Percentiles rank a stretch among this genome's conserved stretches.
These are phyloP conservation scores for Termitomyces sp. DNA, from an alignment of 768 basidiomycete species.

Conservation along the genomic window DNA sequence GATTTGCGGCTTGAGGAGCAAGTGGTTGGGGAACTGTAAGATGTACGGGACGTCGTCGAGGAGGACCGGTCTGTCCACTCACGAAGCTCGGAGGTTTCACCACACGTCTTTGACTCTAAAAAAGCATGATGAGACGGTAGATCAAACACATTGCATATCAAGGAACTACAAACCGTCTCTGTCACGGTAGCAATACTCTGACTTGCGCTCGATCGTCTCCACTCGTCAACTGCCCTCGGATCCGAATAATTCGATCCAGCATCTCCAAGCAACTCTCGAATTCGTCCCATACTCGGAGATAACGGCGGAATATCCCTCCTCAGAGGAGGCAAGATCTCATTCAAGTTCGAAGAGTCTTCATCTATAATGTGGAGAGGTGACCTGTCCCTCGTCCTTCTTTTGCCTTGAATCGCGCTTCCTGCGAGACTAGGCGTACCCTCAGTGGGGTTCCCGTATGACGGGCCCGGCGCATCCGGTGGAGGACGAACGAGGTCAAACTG, in stretches of 20 bases:
- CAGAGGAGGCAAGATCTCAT: slow-evolving; percentile 21
- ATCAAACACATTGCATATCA: neutral
- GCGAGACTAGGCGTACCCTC: slow-evolving; percentile 18
- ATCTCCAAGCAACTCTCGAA: slow-evolving; percentile 1
- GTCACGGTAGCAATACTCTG: neutral
- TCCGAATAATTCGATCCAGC: slow-evolving; percentile 9
- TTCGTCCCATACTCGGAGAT: slow-evolving; percentile 4
- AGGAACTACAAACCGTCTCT: slow-evolving; percentile 7
- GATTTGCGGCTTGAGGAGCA: neutral
- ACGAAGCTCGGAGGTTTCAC: neutral
- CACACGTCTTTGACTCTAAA: neutral
- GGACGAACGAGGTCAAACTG: slow-evolving; percentile 29
- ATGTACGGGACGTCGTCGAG: slow-evolving; percentile 13
- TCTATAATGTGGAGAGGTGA: slow-evolving; percentile 30
- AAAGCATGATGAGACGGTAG: neutral
- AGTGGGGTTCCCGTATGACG: neutral
- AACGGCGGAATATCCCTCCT: neutral
- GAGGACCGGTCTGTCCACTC: neutral
- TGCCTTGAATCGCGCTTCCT: slow-evolving; percentile 1
- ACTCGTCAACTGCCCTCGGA: slow-evolving; percentile 12
- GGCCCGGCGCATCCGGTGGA: slow-evolving; percentile 7
- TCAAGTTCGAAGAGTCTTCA: slow-evolving; percentile 27
- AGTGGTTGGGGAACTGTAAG: slow-evolving; percentile 17
- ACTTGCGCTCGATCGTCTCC: slow-evolving; percentile 14
- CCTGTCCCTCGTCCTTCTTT: slow-evolving; percentile 19